Conservation (phyloP, 2,329 filamentous ascomycete species). For the Xylariaceae sp. region DNA sequence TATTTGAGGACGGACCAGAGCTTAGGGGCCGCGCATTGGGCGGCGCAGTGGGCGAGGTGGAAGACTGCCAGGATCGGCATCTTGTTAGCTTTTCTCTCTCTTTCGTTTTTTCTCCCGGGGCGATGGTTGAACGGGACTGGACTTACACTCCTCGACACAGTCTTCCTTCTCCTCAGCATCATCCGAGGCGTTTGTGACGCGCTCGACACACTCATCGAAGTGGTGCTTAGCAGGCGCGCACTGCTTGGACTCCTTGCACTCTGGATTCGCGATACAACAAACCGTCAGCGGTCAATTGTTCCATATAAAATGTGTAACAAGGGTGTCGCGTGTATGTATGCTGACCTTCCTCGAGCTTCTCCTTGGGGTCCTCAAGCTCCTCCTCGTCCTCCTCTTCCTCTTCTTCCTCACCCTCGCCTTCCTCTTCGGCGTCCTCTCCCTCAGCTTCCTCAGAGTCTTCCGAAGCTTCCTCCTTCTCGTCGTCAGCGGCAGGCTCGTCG, state of each 20-base stretch:
- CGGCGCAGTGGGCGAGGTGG: slow-evolving; percentile 96
- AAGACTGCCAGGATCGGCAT: slow-evolving; percentile 64
- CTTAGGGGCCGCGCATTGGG: slow-evolving; percentile 90
- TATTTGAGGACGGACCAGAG: slow-evolving; percentile 93
- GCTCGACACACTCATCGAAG: slow-evolving; percentile 96
- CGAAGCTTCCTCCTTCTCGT: slow-evolving; percentile 44
- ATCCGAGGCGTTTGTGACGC: slow-evolving; percentile 68
- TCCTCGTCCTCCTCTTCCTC: slow-evolving; percentile 82
- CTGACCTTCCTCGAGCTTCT: slow-evolving; percentile 87
- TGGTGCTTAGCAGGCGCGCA: slow-evolving; percentile 93
- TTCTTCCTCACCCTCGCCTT: slow-evolving; percentile 66
- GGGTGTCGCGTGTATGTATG: slow-evolving; percentile 24
- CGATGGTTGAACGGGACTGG: too few relatives aligned
- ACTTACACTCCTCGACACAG: slow-evolving; percentile 98
- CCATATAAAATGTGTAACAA: not conserved
- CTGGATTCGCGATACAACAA: too few relatives aligned
- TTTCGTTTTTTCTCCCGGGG: too few relatives aligned
- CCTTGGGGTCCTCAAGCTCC: slow-evolving; percentile 81
- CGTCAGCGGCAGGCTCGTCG: slow-evolving; percentile 49
- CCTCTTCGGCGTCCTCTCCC: slow-evolving; percentile 52
- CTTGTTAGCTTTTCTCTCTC: slow-evolving; percentile 3
- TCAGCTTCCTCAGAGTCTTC: slow-evolving; percentile 33
- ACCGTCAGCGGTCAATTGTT: slow-evolving; percentile 8
- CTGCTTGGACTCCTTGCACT: slow-evolving; percentile 81
- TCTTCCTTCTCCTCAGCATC: slow-evolving; percentile 89